Evolutionary conservation across 2,329 filamentous ascomycete genomes (phyloP).

Genomic region (Epichloe gansuensis): DNA sequence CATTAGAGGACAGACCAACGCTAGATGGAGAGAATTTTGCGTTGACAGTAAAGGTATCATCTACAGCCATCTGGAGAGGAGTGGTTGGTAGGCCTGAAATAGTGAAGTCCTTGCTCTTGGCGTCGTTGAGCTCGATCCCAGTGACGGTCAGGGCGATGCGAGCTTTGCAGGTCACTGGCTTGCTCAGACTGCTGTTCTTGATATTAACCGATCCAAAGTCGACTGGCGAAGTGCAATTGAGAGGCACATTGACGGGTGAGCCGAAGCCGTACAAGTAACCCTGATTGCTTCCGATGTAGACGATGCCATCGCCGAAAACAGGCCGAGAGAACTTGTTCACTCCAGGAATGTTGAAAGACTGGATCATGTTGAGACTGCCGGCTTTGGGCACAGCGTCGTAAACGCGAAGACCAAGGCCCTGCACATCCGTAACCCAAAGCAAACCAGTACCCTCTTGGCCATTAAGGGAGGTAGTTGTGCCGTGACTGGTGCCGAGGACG

Average conservation of each 20-base stretch:
- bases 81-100: constrained; percentile 22
- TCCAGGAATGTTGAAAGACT: constrained; percentile 36
- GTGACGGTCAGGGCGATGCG: constrained; percentile 30
- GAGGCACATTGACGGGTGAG: constrained; percentile 37
- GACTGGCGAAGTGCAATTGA: constrained; percentile 38
- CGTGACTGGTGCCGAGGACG: constrained; percentile 42
- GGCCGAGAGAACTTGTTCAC: constrained; percentile 44
- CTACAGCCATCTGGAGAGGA: constrained; percentile 20
- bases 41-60: constrained; percentile 28
- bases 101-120: constrained; percentile 23
- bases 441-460: constrained; percentile 41
- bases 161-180: constrained; percentile 34
- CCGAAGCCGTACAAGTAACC: constrained; percentile 44
- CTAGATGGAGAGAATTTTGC: constrained; percentile 31
- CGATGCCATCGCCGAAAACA: constrained; percentile 42
- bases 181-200: constrained; percentile 16
- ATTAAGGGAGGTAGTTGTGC: constrained; percentile 41
- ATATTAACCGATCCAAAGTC: constrained; percentile 35
- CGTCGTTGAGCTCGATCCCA: constrained; percentile 21
- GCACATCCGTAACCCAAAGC: constrained; percentile 43
- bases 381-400: constrained; percentile 38
- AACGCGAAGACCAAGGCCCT: constrained; percentile 37
- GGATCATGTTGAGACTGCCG: constrained; percentile 33
- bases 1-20: constrained; percentile 35
- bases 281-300: constrained; percentile 38